Percentiles rank a stretch among this genome's conserved stretches.
These are phyloP conservation scores for Peribolospora baueri DNA, from an alignment of 768 basidiomycete genomes.

Conservation along the genomic window DNA sequence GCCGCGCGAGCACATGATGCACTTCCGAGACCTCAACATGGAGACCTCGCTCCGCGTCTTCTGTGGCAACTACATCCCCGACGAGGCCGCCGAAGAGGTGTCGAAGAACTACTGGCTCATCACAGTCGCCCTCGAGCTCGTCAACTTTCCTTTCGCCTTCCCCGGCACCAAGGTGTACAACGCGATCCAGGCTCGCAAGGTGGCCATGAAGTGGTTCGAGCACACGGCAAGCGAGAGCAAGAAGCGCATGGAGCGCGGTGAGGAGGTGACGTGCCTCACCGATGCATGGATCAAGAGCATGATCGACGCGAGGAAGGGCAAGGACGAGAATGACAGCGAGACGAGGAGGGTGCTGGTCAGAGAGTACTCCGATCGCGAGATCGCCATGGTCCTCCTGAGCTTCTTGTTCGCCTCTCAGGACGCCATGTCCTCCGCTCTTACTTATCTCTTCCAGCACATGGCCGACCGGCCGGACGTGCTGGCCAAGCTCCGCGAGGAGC, in stretches of 20 bases:
- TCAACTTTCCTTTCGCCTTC: slow-evolving; percentile 88
- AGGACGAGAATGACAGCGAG: slow-evolving; percentile 25
- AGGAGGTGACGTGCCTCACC: slow-evolving; percentile 62
- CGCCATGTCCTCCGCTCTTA: slow-evolving; percentile 90
- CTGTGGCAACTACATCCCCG: slow-evolving; percentile 71
- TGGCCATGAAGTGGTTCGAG: slow-evolving; percentile 44
- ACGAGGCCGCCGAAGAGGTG: slow-evolving; percentile 52
- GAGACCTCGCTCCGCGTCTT: slow-evolving; percentile 88
- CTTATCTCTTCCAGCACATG: slow-evolving; percentile 88
- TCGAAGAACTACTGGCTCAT: slow-evolving; percentile 89
- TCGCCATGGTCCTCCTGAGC: slow-evolving; percentile 87
- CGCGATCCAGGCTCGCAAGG: slow-evolving; percentile 73
- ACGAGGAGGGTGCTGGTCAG: slow-evolving; percentile 30
- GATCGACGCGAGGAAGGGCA: slow-evolving; percentile 28
- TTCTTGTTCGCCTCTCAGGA: slow-evolving; percentile 95
- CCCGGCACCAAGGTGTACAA: slow-evolving; percentile 93
- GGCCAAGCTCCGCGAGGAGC: slow-evolving; percentile 73
- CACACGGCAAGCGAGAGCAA: slow-evolving; percentile 59
- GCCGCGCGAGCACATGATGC: slow-evolving; percentile 43
- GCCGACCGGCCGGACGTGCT: slow-evolving; percentile 75
- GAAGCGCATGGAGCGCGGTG: slow-evolving; percentile 49
- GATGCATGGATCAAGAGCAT: slow-evolving; percentile 74
- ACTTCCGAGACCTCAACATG: slow-evolving; percentile 87
- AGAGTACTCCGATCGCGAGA: slow-evolving; percentile 80
- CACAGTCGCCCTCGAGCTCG: slow-evolving; percentile 80